Evolutionary conservation across 768 basidiomycete genomes (phyloP).

Genomic region (Tubosaeta sp.): DNA sequence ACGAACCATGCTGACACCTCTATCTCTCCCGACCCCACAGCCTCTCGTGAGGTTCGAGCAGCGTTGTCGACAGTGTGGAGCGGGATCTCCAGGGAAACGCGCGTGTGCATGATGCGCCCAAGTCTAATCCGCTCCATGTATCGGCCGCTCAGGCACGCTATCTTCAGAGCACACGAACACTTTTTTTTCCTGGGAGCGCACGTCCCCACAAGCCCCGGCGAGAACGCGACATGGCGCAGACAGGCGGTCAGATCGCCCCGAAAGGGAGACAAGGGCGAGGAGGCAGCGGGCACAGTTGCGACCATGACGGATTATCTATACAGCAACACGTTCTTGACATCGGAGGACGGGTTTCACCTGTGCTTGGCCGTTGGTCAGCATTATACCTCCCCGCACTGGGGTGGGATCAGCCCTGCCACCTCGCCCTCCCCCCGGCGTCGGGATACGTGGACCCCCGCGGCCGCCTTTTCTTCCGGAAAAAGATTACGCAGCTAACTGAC

Average conservation of each 20-base stretch:
- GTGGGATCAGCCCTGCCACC: neutral
- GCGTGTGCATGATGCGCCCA: neutral
- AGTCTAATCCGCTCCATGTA: neutral
- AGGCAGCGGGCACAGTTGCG: neutral
- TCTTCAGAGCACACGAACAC: neutral
- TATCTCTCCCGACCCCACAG: neutral
- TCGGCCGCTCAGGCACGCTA: neutral
- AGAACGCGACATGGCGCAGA: neutral
- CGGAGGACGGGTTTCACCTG: neutral
- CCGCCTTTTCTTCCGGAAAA: neutral
- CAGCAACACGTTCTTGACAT: neutral
- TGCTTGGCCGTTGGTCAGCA: no score
- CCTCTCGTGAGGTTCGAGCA: neutral
- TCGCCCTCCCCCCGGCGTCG: neutral
- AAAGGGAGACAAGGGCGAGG: neutral
- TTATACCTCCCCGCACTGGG: neutral
- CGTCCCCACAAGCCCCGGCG: neutral
- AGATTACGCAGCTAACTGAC: neutral
- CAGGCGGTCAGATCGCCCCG: neutral
- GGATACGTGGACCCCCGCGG: neutral
- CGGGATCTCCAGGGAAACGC: neutral
- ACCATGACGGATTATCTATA: neutral
- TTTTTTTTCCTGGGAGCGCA: neutral
- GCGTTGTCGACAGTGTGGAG: neutral
- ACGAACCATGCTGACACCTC: neutral